These are phyloP conservation scores for Neurospora africana DNA, from an alignment of 495 filamentous ascomycete species.

Conservation along the genomic window DNA sequence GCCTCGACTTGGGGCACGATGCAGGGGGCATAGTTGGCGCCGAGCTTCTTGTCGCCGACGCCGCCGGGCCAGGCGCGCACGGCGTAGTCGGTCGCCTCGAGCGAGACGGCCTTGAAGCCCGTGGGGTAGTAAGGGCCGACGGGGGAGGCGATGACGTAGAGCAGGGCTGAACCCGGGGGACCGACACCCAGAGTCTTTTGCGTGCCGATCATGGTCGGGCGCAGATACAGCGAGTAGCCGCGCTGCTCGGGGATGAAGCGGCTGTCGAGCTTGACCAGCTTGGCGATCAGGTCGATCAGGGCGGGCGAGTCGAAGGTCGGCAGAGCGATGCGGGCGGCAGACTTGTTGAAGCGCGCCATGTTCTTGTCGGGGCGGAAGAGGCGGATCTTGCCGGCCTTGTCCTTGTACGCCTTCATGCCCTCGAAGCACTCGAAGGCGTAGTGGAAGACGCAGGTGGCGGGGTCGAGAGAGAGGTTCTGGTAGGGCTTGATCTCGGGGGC, in stretches of 20 bases:
- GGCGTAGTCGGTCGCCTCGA: constrained; percentile 89
- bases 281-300: constrained; percentile 67
- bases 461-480: constrained; percentile 93
- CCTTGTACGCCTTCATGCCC: constrained; percentile 97
- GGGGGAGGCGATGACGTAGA: constrained; percentile 91
- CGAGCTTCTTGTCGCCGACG: constrained; percentile 94
- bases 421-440: constrained; percentile 97
- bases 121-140: constrained; percentile 97
- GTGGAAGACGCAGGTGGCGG: constrained; percentile 94
- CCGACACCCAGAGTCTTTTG: constrained; percentile 87
- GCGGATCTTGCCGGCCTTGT: constrained; percentile 59
- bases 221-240: constrained; percentile 89
- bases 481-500: constrained; percentile 77
- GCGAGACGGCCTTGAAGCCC: constrained; percentile 89
- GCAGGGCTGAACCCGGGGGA: constrained; percentile 77
- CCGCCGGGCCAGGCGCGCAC: constrained; percentile 97
- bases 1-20: constrained; percentile 88
- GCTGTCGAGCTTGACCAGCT: constrained; percentile 69
- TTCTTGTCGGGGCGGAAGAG: constrained; percentile 95
- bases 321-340: constrained; percentile 78
- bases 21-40: constrained; percentile 95
- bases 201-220: constrained; percentile 94
- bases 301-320: constrained; percentile 65
- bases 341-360: constrained; percentile 87
- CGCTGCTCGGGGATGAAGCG: constrained; percentile 75